phyloP scores from a whole-genome alignment of 805 yeast species.

The Saturnispora besseyi region DNA sequence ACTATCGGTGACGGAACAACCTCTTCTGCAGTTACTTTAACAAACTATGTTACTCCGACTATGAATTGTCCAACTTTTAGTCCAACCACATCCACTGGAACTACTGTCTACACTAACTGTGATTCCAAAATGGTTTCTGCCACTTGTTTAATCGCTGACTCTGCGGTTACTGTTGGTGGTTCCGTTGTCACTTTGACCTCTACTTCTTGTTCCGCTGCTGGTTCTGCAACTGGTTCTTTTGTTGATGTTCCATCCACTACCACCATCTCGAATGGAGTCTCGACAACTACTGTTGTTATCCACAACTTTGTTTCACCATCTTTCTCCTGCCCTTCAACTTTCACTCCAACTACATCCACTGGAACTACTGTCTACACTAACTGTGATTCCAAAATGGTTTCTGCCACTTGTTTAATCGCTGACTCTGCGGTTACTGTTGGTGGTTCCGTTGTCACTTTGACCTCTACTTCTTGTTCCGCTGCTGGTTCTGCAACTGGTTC shows the following conservation, averaged over 20 bases:
- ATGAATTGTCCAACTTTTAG: neutral
- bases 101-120: neutral
- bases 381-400: neutral
- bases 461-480: conserved; percentile 10
- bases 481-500: conserved; percentile 7
- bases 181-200: neutral
- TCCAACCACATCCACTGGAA: neutral
- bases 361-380: neutral
- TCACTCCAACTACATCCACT: neutral
- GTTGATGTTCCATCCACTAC: neutral
- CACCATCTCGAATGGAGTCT: neutral
- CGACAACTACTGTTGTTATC: conserved; percentile 2
- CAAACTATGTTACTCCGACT: neutral
- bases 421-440: conserved; percentile 2
- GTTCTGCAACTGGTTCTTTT: conserved; percentile 8
- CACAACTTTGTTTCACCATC: conserved; percentile 2
- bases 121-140: neutral
- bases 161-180: neutral
- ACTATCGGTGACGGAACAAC: neutral
- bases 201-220: conserved; percentile 9
- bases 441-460: neutral
- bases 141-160: neutral
- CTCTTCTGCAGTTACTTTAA: neutral
- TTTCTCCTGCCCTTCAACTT: conserved; percentile 8
- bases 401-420: neutral